phyloP scores from a whole-genome alignment of 306 rosid genomes.

The Alnus rubra region DNA sequence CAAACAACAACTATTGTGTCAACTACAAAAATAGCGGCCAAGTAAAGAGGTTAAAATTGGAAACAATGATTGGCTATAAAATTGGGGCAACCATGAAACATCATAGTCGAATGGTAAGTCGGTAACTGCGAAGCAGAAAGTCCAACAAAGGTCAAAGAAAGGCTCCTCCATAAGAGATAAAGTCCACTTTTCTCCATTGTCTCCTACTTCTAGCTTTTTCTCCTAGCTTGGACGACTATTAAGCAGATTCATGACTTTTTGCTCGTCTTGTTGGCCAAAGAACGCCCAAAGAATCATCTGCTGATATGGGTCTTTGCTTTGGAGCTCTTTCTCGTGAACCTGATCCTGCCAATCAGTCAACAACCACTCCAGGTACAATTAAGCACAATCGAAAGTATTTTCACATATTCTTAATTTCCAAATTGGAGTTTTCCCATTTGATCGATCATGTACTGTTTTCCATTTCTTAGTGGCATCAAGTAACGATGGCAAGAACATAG shows the following conservation, averaged over 20 bases:
- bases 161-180: background rate
- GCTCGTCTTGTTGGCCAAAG: background rate
- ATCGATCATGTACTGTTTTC: background rate
- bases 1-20: background rate
- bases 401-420: too few relatives aligned
- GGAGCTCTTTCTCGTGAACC: constrained; percentile 33
- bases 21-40: background rate
- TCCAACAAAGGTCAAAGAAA: background rate
- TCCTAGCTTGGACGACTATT: background rate
- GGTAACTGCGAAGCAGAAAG: background rate
- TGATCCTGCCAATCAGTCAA: background rate
- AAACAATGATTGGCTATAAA: background rate
- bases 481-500: constrained; percentile 34
- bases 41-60: too few relatives aligned
- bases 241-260: background rate
- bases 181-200: too few relatives aligned
- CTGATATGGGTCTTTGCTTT: constrained; percentile 63
- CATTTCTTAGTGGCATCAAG: constrained; percentile 44
- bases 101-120: too few relatives aligned
- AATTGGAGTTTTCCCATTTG: too few relatives aligned
- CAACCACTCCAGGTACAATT: constrained; percentile 47
- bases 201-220: too few relatives aligned
- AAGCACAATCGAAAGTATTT: background rate
- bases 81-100: background rate
- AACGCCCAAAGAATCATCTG: background rate